Percentiles rank a stretch among this genome's conserved stretches.
Conservation (phyloP, 805 yeast genomes). For the Ogataea siamensis region DNA sequence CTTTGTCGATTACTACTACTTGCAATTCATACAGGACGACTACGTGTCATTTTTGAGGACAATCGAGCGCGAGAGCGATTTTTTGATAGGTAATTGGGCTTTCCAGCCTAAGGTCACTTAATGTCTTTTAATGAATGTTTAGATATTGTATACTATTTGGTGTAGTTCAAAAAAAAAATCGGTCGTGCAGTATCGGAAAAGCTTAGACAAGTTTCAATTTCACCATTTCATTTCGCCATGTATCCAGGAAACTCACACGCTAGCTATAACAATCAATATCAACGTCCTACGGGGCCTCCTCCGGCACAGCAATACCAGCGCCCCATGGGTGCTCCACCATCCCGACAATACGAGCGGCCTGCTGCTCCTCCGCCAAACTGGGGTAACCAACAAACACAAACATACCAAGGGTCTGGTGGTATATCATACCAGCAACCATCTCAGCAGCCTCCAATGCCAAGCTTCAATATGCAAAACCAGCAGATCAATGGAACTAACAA, state of each 20-base stretch:
- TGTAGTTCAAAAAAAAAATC: neutral
- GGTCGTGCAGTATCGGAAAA: conserved; percentile 7
- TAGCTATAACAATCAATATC: conserved; percentile 15
- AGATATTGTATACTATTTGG: too few species aligned
- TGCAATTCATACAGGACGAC: conserved; percentile 15
- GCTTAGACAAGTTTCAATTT: conserved; percentile 7
- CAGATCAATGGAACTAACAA: conserved; percentile 35
- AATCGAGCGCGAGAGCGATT: conserved; percentile 10
- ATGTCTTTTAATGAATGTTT: too few species aligned
- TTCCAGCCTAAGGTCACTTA: neutral
- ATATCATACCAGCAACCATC: conserved; percentile 16
- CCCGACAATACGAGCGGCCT: conserved; percentile 14
- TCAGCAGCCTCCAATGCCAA: conserved; percentile 21
- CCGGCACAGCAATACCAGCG: conserved; percentile 19
- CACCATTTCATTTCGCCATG: conserved; percentile 8
- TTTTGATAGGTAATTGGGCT: conserved; percentile 11
- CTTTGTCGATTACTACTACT: conserved; percentile 8
- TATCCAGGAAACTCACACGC: conserved; percentile 23
- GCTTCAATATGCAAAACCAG: conserved; percentile 20
- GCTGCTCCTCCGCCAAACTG: conserved; percentile 18
- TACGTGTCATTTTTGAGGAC: conserved; percentile 9
- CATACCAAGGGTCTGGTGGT: conserved; percentile 7
- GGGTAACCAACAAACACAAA: conserved; percentile 13
- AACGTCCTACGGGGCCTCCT: conserved; percentile 24
- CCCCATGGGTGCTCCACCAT: conserved; percentile 23